Conservation (phyloP, 1,284 basidiomycete species). For the Cutaneotrichosporon sp. region DNA sequence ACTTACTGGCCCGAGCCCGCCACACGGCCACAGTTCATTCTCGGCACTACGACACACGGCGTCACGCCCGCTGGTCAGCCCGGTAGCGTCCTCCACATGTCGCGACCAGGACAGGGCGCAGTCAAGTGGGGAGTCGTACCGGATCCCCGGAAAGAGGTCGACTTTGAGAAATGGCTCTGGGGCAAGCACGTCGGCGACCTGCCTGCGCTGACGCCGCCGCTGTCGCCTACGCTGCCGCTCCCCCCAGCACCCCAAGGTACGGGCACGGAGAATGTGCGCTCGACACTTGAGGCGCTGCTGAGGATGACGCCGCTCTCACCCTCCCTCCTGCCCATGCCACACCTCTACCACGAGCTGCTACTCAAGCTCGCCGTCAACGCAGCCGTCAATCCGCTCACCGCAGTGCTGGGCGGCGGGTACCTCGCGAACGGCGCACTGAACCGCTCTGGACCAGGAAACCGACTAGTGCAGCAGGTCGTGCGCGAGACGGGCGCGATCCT, state of each 20-base stretch:
- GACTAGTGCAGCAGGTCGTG: constrained; percentile 55
- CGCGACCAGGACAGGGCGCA: constrained; percentile 53
- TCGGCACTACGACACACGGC: constrained; percentile 79
- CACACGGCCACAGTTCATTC: constrained; percentile 75
- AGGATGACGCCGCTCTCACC: constrained; percentile 57
- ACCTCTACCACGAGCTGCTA: constrained; percentile 66
- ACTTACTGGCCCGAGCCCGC: constrained; percentile 67
- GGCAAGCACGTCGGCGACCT: constrained; percentile 9
- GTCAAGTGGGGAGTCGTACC: constrained; percentile 75
- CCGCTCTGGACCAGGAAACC: constrained; percentile 48
- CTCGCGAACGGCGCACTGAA: constrained; percentile 75
- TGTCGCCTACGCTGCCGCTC: constrained; percentile 38
- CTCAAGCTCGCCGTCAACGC: constrained; percentile 81
- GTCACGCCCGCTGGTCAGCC: constrained; percentile 30
- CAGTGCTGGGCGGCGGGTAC: constrained; percentile 57
- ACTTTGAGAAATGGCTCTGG: constrained; percentile 34
- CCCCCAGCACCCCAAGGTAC: constrained; percentile 56
- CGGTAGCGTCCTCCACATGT: constrained; percentile 54
- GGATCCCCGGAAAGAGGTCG: constrained; percentile 53
- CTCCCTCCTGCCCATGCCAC: constrained; percentile 63
- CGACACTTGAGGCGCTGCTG: constrained; percentile 64
- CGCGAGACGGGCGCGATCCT: constrained; percentile 61
- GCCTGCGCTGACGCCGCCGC: constrained; percentile 21
- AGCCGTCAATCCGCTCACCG: constrained; percentile 82
- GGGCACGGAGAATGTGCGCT: constrained; percentile 52